A percentile compares a stretch with the other conserved stretches of the same genome.
Conservation (phyloP, 148 eudicot species). For the Fagopyrum esculentum region DNA sequence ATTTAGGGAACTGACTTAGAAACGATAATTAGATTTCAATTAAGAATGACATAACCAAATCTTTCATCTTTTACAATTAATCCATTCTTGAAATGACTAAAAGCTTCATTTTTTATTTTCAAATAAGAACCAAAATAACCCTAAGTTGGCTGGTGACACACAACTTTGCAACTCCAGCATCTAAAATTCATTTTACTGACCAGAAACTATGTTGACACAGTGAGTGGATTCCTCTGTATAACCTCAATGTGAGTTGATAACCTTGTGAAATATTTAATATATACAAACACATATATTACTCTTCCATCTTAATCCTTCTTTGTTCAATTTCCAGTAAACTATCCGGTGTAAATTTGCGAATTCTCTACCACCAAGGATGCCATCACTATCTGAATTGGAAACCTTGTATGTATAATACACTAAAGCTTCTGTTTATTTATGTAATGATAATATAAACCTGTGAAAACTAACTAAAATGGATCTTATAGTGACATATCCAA, state of each 20-base stretch:
- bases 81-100: too few species aligned
- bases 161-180: too few species aligned
- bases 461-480: background rate
- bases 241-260: conserved; percentile 3
- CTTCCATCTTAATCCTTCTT: background rate
- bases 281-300: background rate
- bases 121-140: too few species aligned
- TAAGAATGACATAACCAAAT: too few species aligned
- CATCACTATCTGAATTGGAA: background rate
- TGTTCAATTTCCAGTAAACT: background rate
- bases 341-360: background rate
- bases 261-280: background rate
- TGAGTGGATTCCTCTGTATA: too few species aligned
- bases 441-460: background rate
- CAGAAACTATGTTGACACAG: too few species aligned
- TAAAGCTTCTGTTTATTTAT: background rate
- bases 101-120: too few species aligned
- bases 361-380: background rate
- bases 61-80: too few species aligned
- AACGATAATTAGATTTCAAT: too few species aligned
- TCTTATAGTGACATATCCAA: background rate
- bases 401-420: background rate
- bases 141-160: too few species aligned
- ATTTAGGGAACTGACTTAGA: too few species aligned
- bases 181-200: too few species aligned